Evolutionary conservation across 1,284 basidiomycete genomes (phyloP), one percentile per base, ranked within the genome.

Genomic region (Microbotryum intermedium): DNA sequence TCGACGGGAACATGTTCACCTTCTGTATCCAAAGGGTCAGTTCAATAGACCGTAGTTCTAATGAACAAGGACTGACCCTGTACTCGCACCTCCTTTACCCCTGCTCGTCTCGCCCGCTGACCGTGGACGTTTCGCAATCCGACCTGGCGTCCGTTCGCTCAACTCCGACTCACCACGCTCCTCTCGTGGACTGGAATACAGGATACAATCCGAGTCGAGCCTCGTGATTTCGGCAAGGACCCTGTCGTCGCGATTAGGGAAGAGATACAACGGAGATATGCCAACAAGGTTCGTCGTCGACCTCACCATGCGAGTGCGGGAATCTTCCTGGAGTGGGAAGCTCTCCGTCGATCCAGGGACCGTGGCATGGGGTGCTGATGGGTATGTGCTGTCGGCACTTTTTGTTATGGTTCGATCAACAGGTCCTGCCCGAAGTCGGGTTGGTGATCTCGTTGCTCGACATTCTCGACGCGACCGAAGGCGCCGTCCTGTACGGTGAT

Each of bases 401-500:
- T 5, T n/a, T 46, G 21, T 20, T n/a, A 6, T 5, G 42, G 20
- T 11, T 29, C 8, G 23, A 5, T 28, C 21, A 21, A 4, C 60
- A 86, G 67, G 85, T 97, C 45, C 78, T 97, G n/a, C 87, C 90
- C 67, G 87, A 90, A 64, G 86, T 94, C 53, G 93, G 94, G 0
- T 81, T 97, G 20, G 92, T 90, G 69, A 82, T 97, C 57, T 87
- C 84, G 57, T 83, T 92, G 0, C 94, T 90, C 66, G 93, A 97
- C 73, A 77, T 97, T 26, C 79, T 85, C 1, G 83, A 88, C 66
- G 87, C 85, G 2, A 86, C 90, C 11, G 91, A 97, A 72, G 94
- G 94, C 3, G 91, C 87, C 65, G 85, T 97, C 11, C 81, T 91
- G 29, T 95, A 94, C 74, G 93, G 93, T 0, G 94, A 98, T 74